These are phyloP conservation scores for Gynochthodes officinalis DNA, from an alignment of 257 asterid species.

Conservation along the genomic window DNA sequence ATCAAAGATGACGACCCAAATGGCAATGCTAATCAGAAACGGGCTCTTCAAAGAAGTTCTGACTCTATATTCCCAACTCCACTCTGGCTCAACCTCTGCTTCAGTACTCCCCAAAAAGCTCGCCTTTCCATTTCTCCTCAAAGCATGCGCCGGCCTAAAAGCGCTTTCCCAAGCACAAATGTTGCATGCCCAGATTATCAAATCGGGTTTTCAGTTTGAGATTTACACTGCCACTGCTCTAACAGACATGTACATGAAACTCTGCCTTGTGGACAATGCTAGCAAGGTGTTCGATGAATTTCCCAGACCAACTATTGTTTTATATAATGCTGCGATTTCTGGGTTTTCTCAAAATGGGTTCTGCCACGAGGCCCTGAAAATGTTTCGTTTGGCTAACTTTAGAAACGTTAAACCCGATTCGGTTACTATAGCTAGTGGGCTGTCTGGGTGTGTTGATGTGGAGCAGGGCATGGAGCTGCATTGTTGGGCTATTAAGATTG, in stretches of 20 bases:
- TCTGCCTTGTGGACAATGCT: constrained; percentile 36
- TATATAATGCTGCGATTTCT: constrained; percentile 63
- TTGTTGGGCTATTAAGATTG: constrained; percentile 72
- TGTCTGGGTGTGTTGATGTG: constrained; percentile 43
- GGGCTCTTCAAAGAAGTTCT: constrained; percentile 73
- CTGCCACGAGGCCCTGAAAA: constrained; percentile 34
- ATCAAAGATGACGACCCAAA: constrained; percentile 51
- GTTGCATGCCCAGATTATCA: constrained; percentile 69
- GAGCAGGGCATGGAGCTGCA: constrained; percentile 57
- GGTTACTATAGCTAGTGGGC: constrained; percentile 57
- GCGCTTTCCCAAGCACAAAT: constrained; percentile 47
- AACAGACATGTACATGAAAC: constrained; percentile 56
- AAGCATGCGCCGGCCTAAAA: constrained; percentile 66
- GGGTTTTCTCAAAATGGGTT: constrained; percentile 64
- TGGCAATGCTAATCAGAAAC: constrained; percentile 56
- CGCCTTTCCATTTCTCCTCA: constrained; percentile 81
- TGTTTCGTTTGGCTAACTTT: constrained; percentile 37
- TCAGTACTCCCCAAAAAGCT: constrained; percentile 43
- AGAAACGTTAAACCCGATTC: constrained; percentile 47
- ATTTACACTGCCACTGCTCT: constrained; percentile 65
- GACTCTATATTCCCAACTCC: constrained; percentile 43
- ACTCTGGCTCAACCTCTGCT: constrained; percentile 32
- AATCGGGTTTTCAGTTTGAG: constrained; percentile 38
- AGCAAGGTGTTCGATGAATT: constrained; percentile 77
- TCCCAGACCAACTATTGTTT: constrained; percentile 44